These are phyloP conservation scores for Beta vulgaris DNA, from an alignment of 148 eudicot genomes.

Conservation along the genomic window DNA sequence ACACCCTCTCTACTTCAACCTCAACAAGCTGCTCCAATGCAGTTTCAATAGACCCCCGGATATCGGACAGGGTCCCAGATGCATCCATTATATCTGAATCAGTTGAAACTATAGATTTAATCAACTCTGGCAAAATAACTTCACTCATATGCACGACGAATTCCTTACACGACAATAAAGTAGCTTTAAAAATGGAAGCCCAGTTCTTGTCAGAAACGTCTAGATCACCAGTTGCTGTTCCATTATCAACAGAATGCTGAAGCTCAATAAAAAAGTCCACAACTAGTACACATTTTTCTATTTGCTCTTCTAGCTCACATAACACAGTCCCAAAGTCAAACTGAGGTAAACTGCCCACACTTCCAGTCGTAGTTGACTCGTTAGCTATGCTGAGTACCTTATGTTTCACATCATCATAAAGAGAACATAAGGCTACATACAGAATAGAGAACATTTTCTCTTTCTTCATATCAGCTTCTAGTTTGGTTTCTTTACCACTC, in stretches of 20 bases:
- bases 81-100: slow-evolving; percentile 85
- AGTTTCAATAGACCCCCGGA: slow-evolving; percentile 75
- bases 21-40: slow-evolving; percentile 84
- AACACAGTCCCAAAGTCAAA: slow-evolving; percentile 47
- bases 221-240: slow-evolving; percentile 27
- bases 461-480: slow-evolving; percentile 47
- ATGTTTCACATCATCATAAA: slow-evolving; percentile 62
- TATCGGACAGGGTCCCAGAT: slow-evolving; percentile 76
- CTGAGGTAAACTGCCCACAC: slow-evolving; percentile 28
- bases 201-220: slow-evolving; percentile 47
- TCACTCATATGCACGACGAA: slow-evolving; percentile 61
- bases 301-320: slow-evolving; percentile 64
- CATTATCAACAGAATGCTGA: slow-evolving; percentile 35
- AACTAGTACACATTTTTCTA: slow-evolving; percentile 71
- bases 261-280: slow-evolving; percentile 64
- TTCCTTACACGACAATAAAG: slow-evolving; percentile 59
- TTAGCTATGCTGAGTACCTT: slow-evolving; percentile 42
- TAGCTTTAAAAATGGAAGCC: slow-evolving; percentile 67
- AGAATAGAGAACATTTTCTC: slow-evolving; percentile 46
- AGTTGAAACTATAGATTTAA: slow-evolving; percentile 55
- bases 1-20: slow-evolving; percentile 71
- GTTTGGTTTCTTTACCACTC: slow-evolving; percentile 35
- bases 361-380: slow-evolving; percentile 35
- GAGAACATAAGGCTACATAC: slow-evolving; percentile 52
- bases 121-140: slow-evolving; percentile 60